Percentiles rank a stretch among this genome's conserved stretches.
Conservation (phyloP, 177 flowering plant genomes). For the Vitis hybrid region DNA sequence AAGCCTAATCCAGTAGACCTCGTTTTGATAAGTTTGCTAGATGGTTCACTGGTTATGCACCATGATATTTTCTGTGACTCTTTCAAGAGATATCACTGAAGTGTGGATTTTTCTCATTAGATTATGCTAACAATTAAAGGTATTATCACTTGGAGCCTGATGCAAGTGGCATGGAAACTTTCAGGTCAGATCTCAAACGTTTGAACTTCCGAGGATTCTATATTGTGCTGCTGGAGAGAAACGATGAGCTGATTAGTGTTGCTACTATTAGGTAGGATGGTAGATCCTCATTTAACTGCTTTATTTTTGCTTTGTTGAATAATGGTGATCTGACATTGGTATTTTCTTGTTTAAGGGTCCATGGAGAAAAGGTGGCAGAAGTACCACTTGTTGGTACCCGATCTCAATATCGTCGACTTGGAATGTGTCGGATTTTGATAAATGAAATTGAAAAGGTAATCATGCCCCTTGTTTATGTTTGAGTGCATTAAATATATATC, state of each 20-base stretch:
- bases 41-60: no score
- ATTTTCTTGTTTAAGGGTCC: constrained; percentile 35
- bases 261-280: constrained; percentile 59
- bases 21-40: no score
- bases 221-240: constrained; percentile 65
- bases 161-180: no score
- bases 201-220: constrained; percentile 75
- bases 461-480: not conserved
- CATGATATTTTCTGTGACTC: no score
- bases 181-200: constrained; percentile 65
- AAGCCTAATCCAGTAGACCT: no score
- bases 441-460: constrained; percentile 66
- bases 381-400: constrained; percentile 74
- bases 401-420: constrained; percentile 57
- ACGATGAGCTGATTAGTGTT: constrained; percentile 55
- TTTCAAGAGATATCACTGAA: no score
- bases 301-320: not conserved
- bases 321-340: constrained; percentile 1
- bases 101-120: not conserved
- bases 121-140: not conserved
- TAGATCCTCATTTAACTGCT: not conserved
- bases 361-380: constrained; percentile 71
- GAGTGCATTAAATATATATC: no score
- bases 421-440: constrained; percentile 80
- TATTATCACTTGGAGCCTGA: constrained; percentile 3